Percentiles rank a stretch among this genome's conserved stretches.
phyloP scores from a whole-genome alignment of 176 grass and related monocot genomes.

The Puya raimondii region DNA sequence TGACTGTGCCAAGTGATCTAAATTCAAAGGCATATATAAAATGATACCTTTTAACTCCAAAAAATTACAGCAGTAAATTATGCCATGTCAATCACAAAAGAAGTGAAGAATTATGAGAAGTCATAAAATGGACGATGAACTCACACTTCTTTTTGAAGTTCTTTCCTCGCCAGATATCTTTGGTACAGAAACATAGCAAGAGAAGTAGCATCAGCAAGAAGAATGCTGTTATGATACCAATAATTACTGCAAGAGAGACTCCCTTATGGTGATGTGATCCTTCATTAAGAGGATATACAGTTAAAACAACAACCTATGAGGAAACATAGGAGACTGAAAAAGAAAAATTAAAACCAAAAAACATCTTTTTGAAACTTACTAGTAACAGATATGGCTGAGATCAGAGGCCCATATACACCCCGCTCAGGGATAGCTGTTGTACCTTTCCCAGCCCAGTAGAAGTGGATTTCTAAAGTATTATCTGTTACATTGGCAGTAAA shows the following conservation, averaged over 20 bases:
- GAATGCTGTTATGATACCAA: slow-evolving; percentile 17
- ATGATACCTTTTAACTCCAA: background rate
- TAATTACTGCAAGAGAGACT: slow-evolving; percentile 27
- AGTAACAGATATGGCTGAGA: slow-evolving; percentile 73
- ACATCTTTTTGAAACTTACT: slow-evolving; percentile 28
- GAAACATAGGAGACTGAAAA: slow-evolving; percentile 1
- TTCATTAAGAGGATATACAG: slow-evolving; percentile 6
- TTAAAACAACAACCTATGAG: background rate
- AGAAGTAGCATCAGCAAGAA: slow-evolving; percentile 30
- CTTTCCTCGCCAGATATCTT: slow-evolving; percentile 28
- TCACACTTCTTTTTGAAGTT: slow-evolving; percentile 34
- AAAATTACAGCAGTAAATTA: background rate
- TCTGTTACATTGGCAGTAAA: slow-evolving; percentile 40
- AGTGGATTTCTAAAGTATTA: slow-evolving; percentile 71
- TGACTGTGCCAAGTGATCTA: no score
- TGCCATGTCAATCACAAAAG: background rate
- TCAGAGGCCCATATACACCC: slow-evolving; percentile 73
- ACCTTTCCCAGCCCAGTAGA: slow-evolving; percentile 88
- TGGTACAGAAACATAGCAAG: slow-evolving; percentile 32
- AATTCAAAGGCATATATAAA: no score
- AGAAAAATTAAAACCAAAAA: slow-evolving; percentile 2
- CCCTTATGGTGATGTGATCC: slow-evolving; percentile 9
- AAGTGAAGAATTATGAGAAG: slow-evolving; percentile 1
- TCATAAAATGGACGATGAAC: slow-evolving; percentile 16
- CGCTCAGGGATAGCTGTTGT: slow-evolving; percentile 56